Evolutionary conservation across 331 rosid species (phyloP), one percentile per base, ranked within the genome.

Genomic region (Telfairia occidentalis): DNA sequence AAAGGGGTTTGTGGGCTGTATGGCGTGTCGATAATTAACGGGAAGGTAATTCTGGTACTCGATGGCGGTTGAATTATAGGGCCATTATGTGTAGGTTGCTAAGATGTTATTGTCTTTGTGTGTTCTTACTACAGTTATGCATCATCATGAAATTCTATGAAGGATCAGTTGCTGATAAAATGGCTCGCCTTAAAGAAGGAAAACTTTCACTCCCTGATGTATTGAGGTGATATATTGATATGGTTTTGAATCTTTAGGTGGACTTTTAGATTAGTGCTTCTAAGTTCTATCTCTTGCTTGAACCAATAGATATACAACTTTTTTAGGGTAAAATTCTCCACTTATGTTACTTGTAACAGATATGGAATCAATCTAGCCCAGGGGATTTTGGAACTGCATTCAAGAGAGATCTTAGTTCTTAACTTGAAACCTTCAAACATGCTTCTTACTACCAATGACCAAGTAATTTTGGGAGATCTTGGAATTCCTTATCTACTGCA

Each of bases 111-210:
- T 40, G 66, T 60, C 16, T 43, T 71, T 72, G 21, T 19, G 30
- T 58, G 64, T 77, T 29, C 18, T 60, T 42, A 70, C 85, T 42
- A 70, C 85, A 94, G 97, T 64, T 91, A 75, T 91, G 96, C 88
- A 65, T 91, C 73, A 59, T 91, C 69, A 94, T 86, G 97, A 94
- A 88, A 63, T 86, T 91, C 81, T 91, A 88, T 13, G 96, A 81
- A 78, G 96, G 96, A 81, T 94, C 97, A 21, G 77, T 89, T 54
- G 97, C 87, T 72, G 98, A 94, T 84, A 89, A 86, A 87, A 82
- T 94, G 85, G 95, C 98, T 43, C 83, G 75, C 76, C 92, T 86
- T 34, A 86, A 63, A 83, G 91, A 60, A 32, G 88, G 86, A 73
- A 86, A 80, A 81, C 85, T 91, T 79, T 63, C 89, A 2, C 78